A percentile compares a stretch with the other conserved stretches of the same genome.
Conservation (phyloP, 108 stramenopile genomes). For the Fragilaria crotonensis region DNA sequence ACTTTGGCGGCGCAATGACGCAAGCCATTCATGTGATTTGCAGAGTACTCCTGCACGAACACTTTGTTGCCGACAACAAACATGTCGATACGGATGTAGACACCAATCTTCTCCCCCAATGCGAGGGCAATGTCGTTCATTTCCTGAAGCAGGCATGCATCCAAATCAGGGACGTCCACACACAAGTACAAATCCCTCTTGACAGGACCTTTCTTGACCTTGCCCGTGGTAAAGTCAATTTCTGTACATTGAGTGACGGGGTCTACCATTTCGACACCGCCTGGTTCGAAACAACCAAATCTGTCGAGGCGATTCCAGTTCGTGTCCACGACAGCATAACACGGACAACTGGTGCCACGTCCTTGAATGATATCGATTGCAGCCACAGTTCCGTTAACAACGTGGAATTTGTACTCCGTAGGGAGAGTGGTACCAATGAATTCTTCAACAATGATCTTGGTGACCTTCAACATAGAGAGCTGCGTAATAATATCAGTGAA, state of each 20-base stretch:
- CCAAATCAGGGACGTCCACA: not conserved
- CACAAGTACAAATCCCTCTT: not conserved
- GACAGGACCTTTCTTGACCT: not conserved
- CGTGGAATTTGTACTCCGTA: not conserved
- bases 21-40: not conserved
- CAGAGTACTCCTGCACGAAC: not conserved
- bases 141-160: not conserved
- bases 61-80: not conserved
- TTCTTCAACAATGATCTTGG: not conserved
- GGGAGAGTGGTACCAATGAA: not conserved
- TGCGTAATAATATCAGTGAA: not conserved
- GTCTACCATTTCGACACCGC: not conserved
- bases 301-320: not conserved
- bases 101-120: not conserved
- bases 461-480: not conserved
- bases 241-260: not conserved
- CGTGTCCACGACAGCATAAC: not conserved
- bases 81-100: not conserved
- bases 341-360: not conserved
- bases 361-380: not conserved
- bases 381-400: not conserved
- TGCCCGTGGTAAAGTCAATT: not conserved
- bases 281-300: not conserved
- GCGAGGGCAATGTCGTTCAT: not conserved
- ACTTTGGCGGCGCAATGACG: not conserved